Percentiles rank a stretch among this genome's conserved stretches.
Conservation (phyloP, 208 protist species). For the Leishmania mexicana region DNA sequence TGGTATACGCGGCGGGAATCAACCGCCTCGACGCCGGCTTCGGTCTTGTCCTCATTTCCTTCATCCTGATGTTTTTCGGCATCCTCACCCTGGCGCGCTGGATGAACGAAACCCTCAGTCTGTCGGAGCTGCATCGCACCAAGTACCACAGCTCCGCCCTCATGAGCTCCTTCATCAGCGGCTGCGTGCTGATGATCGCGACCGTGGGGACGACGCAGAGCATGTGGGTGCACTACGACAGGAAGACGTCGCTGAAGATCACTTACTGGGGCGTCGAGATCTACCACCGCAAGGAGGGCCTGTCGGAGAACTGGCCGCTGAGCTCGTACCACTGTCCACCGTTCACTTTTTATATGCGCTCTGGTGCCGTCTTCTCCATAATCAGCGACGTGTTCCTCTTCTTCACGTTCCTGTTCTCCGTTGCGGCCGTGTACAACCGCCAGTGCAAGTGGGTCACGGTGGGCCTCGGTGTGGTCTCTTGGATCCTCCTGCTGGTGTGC, state of each 20-base stretch:
- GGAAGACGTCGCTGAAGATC: slow-evolving; percentile 36
- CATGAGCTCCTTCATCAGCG: slow-evolving; percentile 19
- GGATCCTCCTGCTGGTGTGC: slow-evolving; percentile 43
- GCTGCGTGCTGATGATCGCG: slow-evolving; percentile 34
- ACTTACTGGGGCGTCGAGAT: slow-evolving; percentile 55
- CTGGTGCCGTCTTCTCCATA: slow-evolving; percentile 46
- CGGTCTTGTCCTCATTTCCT: slow-evolving; percentile 37
- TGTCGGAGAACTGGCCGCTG: slow-evolving; percentile 40
- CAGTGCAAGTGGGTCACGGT: slow-evolving; percentile 41
- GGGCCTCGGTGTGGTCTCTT: slow-evolving; percentile 25
- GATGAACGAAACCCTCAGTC: slow-evolving; percentile 27
- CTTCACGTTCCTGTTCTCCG: slow-evolving; percentile 27
- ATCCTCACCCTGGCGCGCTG: slow-evolving; percentile 37
- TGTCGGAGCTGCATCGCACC: slow-evolving; percentile 23
- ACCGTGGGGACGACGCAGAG: slow-evolving; percentile 43
- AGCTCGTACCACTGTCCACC: slow-evolving; percentile 38
- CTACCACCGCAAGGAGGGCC: slow-evolving; percentile 27
- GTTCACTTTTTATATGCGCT: slow-evolving; percentile 34
- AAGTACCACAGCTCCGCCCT: slow-evolving; percentile 21
- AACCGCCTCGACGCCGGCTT: slow-evolving; percentile 58
- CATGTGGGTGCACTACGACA: slow-evolving; percentile 52
- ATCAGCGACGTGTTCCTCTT: slow-evolving; percentile 45
- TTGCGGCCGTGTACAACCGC: slow-evolving; percentile 50
- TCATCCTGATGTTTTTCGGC: slow-evolving; percentile 44
- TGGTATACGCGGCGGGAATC: slow-evolving; percentile 32